Conservation (phyloP, 148 eudicot genomes). For the Gaultheria prostrata region DNA sequence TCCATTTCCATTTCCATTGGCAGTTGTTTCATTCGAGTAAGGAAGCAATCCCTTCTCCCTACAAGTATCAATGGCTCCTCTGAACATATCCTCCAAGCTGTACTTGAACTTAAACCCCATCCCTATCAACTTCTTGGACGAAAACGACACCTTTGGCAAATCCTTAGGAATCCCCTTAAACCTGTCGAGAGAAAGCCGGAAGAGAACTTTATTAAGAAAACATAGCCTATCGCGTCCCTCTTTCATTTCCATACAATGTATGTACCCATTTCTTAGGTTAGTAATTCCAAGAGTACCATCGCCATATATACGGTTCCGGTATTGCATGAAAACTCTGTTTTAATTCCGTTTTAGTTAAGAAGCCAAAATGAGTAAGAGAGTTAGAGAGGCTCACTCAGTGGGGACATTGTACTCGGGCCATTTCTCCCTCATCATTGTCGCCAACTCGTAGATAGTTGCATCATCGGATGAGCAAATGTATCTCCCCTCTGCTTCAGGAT, state of each 20-base stretch:
- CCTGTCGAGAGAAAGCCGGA: conserved; percentile 29
- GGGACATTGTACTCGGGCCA: conserved; percentile 85
- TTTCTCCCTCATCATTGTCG: conserved; percentile 50
- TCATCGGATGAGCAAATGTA: conserved; percentile 82
- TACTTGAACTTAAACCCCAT: conserved; percentile 78
- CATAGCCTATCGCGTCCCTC: neutral
- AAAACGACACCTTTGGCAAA: conserved; percentile 47
- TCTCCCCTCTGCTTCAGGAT: conserved; percentile 67
- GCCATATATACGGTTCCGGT: neutral
- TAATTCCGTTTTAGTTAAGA: neutral
- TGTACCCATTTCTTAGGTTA: neutral
- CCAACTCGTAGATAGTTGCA: conserved; percentile 69
- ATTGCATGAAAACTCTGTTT: neutral
- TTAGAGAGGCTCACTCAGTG: conserved; percentile 45
- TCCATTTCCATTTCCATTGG: neutral
- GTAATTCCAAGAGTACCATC: neutral
- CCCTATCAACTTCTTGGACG: conserved; percentile 61
- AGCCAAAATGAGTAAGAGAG: neutral
- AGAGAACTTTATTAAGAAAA: neutral
- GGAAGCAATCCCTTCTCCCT: conserved; percentile 84
- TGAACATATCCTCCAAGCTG: conserved; percentile 81
- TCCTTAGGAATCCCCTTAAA: conserved; percentile 62
- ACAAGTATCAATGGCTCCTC: conserved; percentile 76
- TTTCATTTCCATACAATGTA: neutral
- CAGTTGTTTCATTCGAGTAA: conserved; percentile 14